Conservation (phyloP, 179 eudicot species). For the Vitellaria paradoxa region DNA sequence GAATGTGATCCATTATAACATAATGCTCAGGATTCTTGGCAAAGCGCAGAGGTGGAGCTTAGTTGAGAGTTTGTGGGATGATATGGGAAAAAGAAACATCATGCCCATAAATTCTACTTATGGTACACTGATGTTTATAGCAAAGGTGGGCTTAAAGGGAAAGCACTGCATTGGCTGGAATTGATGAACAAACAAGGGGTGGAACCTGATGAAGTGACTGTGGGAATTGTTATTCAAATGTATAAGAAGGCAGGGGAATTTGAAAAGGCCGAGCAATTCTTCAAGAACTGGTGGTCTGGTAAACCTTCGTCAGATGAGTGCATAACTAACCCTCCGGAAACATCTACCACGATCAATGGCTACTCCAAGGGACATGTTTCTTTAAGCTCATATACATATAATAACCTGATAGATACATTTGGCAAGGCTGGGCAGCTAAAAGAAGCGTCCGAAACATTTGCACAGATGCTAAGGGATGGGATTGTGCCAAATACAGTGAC, state of each 20-base stretch:
- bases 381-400: slow-evolving; percentile 74
- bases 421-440: slow-evolving; percentile 78
- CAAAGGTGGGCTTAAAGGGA: slow-evolving; percentile 66
- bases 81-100: slow-evolving; percentile 61
- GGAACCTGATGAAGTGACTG: slow-evolving; percentile 90
- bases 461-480: slow-evolving; percentile 60
- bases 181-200: slow-evolving; percentile 68
- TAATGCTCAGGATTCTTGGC: slow-evolving; percentile 77
- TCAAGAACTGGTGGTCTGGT: slow-evolving; percentile 56
- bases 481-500: slow-evolving; percentile 74
- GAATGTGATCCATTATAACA: slow-evolving; percentile 92
- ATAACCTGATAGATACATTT: slow-evolving; percentile 79
- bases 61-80: slow-evolving; percentile 62
- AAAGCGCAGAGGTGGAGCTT: slow-evolving; percentile 65
- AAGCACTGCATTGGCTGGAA: slow-evolving; percentile 66
- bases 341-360: slow-evolving; percentile 15
- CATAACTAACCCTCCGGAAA: background rate
- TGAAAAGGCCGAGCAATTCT: slow-evolving; percentile 72
- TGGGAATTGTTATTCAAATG: slow-evolving; percentile 75
- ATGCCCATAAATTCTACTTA: slow-evolving; percentile 68
- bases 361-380: slow-evolving; percentile 29
- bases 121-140: slow-evolving; percentile 89
- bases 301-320: slow-evolving; percentile 24
- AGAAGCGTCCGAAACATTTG: slow-evolving; percentile 68
- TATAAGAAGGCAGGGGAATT: slow-evolving; percentile 80